phyloP scores from a whole-genome alignment of 2,329 filamentous ascomycete species.

The Fusarium equiseti region DNA sequence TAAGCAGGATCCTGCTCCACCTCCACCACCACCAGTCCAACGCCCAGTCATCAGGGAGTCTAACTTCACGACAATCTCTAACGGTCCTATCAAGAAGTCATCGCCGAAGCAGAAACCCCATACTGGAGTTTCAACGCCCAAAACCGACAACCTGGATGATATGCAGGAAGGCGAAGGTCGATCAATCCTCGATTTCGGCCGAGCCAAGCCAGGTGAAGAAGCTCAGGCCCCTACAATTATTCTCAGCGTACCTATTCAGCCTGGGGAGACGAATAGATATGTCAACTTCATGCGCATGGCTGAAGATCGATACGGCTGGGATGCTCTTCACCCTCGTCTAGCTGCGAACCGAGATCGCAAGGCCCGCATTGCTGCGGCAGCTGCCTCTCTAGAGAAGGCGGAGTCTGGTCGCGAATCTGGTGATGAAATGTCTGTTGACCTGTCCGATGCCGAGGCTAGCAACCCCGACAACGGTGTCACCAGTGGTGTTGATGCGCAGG shows the following conservation, averaged over 20 bases:
- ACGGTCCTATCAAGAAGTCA: constrained; percentile 59
- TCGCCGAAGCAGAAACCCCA: constrained; percentile 62
- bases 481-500: constrained; percentile 71
- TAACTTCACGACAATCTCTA: constrained; percentile 58
- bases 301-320: constrained; percentile 93
- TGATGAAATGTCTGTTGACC: constrained; percentile 87
- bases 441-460: constrained; percentile 80
- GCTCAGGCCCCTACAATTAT: constrained; percentile 80
- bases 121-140: constrained; percentile 60
- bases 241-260: constrained; percentile 80
- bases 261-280: constrained; percentile 85
- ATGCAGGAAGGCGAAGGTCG: constrained; percentile 59
- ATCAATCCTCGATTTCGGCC: constrained; percentile 72
- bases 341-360: constrained; percentile 90
- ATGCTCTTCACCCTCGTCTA: constrained; percentile 89
- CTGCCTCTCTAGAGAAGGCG: constrained; percentile 84
- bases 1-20: constrained; percentile 56
- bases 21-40: constrained; percentile 49
- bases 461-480: constrained; percentile 84
- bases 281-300: constrained; percentile 96
- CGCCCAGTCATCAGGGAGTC: constrained; percentile 54
- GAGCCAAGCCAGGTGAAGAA: constrained; percentile 70
- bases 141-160: constrained; percentile 63
- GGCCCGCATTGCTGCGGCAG: constrained; percentile 87
- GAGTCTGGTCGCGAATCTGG: constrained; percentile 76